Conservation (phyloP, 129 eudicot species). For the Solidago caesia region DNA sequence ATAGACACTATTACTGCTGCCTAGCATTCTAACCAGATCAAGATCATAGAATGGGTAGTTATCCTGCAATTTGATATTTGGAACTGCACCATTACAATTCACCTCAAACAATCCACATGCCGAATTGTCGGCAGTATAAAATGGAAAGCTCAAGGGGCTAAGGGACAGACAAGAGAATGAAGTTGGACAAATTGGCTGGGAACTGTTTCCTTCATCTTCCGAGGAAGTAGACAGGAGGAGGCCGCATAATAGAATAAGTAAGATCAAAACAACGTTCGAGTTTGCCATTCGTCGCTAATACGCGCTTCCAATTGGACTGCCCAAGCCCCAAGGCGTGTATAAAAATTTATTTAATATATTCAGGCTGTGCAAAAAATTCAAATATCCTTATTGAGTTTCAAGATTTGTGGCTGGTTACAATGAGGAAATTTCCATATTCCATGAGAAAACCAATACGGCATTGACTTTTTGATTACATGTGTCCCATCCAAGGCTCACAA, state of each 20-base stretch:
- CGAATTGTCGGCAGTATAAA: constrained; percentile 12
- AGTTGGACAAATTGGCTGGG: constrained; percentile 23
- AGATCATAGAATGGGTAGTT: constrained; percentile 29
- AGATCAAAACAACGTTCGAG: constrained; percentile 1
- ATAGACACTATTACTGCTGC: background rate
- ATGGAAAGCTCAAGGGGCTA: constrained; percentile 26
- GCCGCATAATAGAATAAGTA: background rate
- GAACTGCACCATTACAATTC: constrained; percentile 18
- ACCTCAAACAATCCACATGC: constrained; percentile 31
- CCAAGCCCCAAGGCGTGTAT: background rate
- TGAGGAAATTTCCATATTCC: too few relatives aligned
- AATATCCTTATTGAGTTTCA: background rate
- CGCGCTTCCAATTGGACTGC: background rate
- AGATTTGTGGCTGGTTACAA: too few relatives aligned
- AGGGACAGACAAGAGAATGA: constrained; percentile 23
- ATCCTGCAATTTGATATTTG: constrained; percentile 14
- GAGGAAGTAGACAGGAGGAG: background rate
- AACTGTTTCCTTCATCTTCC: constrained; percentile 15
- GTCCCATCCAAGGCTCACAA: too few relatives aligned
- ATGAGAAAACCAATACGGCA: background rate
- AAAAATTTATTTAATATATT: background rate
- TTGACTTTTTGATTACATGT: too few relatives aligned
- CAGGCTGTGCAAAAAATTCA: background rate
- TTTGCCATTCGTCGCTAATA: constrained; percentile 7
- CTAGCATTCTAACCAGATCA: constrained; percentile 5